A percentile compares a stretch with the other conserved stretches of the same genome.
Evolutionary conservation across 345 rosid species (phyloP).

Genomic region (Gossypium bickii): DNA sequence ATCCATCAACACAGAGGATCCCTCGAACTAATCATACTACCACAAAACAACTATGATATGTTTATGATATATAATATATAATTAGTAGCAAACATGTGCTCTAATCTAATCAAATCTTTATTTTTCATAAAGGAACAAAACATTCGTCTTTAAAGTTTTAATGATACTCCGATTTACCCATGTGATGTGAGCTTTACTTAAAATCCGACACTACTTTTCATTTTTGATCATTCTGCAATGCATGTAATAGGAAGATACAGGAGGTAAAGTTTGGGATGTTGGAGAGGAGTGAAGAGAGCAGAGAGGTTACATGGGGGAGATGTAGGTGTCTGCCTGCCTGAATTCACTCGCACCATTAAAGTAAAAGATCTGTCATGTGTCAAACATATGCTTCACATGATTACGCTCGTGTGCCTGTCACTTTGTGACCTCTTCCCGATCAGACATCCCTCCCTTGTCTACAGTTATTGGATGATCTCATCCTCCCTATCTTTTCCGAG

Average conservation of each 20-base stretch:
- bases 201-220: neutral
- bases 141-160: neutral
- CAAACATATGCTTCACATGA: too few species aligned
- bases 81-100: neutral
- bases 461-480: too few species aligned
- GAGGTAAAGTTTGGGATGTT: neutral
- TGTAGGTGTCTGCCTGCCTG: too few species aligned
- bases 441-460: too few species aligned
- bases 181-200: neutral
- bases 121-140: neutral
- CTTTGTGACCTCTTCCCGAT: too few species aligned
- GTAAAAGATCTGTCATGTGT: too few species aligned
- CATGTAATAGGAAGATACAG: neutral
- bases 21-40: slow-evolving; percentile 10
- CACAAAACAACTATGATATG: neutral
- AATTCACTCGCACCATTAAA: too few species aligned
- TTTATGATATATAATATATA: too few species aligned
- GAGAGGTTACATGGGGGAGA: too few species aligned
- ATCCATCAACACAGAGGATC: neutral
- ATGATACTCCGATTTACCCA: neutral
- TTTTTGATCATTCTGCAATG: neutral
- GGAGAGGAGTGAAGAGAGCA: neutral
- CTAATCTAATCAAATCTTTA: neutral
- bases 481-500: too few species aligned
- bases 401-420: too few species aligned